These are phyloP conservation scores for Russula olivacea DNA, from an alignment of 768 basidiomycete species.

Conservation along the genomic window DNA sequence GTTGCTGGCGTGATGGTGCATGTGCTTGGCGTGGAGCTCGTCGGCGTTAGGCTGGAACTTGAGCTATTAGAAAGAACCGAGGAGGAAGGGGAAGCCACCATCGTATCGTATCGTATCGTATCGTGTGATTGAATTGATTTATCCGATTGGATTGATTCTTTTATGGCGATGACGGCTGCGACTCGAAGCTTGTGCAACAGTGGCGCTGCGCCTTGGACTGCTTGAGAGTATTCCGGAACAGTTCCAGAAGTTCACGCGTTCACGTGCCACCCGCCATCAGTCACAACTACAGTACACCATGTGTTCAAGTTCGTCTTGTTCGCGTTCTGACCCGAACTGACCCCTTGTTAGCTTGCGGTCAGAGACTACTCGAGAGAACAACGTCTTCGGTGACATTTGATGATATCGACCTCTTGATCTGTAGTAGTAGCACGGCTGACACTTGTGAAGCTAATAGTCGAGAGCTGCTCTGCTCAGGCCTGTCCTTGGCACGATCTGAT, in stretches of 20 bases:
- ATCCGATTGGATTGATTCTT: background rate
- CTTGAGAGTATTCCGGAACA: too few relatives aligned
- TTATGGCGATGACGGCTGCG: background rate
- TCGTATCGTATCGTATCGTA: background rate
- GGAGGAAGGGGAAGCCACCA: slow-evolving; percentile 18
- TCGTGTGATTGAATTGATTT: background rate
- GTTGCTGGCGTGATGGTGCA: slow-evolving; percentile 21
- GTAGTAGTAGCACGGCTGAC: background rate
- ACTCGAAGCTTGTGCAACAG: too few relatives aligned
- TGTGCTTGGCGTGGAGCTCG: slow-evolving; percentile 18
- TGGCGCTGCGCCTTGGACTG: background rate
- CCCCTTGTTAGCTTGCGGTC: too few relatives aligned
- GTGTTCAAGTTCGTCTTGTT: too few relatives aligned
- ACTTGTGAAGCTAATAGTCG: background rate
- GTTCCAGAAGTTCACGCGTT: background rate
- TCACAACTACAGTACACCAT: too few relatives aligned
- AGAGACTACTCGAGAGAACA: too few relatives aligned
- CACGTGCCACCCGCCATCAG: background rate
- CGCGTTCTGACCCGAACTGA: too few relatives aligned
- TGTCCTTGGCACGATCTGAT: background rate
- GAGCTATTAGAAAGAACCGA: slow-evolving; percentile 16
- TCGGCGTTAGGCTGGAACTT: slow-evolving; percentile 17
- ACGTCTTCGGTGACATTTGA: too few relatives aligned
- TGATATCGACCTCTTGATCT: background rate
- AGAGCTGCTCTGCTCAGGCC: background rate